Percentiles rank a stretch among this genome's conserved stretches.
Evolutionary conservation across 495 filamentous ascomycete genomes (phyloP).

Genomic region (Recurvomyces mirabilis): DNA sequence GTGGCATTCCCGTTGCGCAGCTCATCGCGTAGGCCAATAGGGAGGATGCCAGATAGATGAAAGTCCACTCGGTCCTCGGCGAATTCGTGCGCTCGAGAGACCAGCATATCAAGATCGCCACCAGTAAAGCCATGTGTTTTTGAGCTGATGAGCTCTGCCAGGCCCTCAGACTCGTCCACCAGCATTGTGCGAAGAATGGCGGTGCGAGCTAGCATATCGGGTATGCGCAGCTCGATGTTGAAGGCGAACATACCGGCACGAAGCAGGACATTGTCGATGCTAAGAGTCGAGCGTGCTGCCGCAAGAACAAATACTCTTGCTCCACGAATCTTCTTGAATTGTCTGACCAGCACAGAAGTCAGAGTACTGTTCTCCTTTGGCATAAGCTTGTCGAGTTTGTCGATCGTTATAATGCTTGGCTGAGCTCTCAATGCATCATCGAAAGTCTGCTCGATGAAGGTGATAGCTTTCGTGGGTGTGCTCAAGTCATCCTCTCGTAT

Average conservation of each 20-base stretch:
- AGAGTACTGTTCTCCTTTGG: constrained; percentile 22
- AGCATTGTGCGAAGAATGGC: constrained; percentile 56
- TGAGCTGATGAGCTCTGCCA: constrained; percentile 37
- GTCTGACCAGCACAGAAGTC: constrained; percentile 33
- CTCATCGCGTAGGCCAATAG: no score
- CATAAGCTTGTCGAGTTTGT: constrained; percentile 66
- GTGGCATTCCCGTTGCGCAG: no score
- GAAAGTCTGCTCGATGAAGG: constrained; percentile 58
- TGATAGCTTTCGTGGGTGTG: constrained; percentile 31
- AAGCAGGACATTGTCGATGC: constrained; percentile 64
- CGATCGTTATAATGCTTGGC: constrained; percentile 75
- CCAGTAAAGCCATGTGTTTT: constrained; percentile 62
- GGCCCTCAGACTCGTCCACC: constrained; percentile 28
- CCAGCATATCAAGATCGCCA: constrained; percentile 45
- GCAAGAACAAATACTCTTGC: constrained; percentile 55
- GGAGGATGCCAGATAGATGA: no score
- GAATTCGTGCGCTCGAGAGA: no score
- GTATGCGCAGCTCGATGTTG: constrained; percentile 73
- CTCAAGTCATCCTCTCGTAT: no score
- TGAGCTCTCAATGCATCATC: constrained; percentile 56
- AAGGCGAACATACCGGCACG: constrained; percentile 52
- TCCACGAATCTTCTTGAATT: constrained; percentile 33
- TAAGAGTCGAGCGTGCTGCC: constrained; percentile 57
- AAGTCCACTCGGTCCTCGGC: no score
- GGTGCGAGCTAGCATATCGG: constrained; percentile 56